Conservation (phyloP, 768 basidiomycete species). For the Leccinum fibrillosum region DNA sequence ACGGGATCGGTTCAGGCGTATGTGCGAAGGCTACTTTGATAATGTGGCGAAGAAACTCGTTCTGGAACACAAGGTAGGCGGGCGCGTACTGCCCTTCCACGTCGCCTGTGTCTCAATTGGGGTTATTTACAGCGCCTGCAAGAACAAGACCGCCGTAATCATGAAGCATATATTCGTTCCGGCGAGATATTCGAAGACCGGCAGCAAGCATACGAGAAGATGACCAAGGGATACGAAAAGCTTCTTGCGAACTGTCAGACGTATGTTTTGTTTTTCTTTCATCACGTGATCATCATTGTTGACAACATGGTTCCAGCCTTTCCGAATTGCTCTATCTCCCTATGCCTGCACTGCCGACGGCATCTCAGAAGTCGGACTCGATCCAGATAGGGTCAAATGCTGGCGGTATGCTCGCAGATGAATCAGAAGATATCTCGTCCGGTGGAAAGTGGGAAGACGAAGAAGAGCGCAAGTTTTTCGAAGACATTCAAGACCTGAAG, state of each 20-base stretch:
- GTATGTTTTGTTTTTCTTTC: slow-evolving; percentile 40
- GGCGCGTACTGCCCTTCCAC: neutral
- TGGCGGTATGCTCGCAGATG: slow-evolving; percentile 44
- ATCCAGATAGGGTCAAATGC: slow-evolving; percentile 65
- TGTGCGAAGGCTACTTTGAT: slow-evolving; percentile 94
- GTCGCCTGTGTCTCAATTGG: neutral
- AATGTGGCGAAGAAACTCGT: slow-evolving; percentile 87
- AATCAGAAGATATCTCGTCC: slow-evolving; percentile 52
- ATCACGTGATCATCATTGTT: neutral
- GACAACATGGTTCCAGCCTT: slow-evolving; percentile 46
- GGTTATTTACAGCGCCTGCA: slow-evolving; percentile 67
- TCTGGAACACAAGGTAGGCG: slow-evolving; percentile 81
- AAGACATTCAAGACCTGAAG: slow-evolving; percentile 86
- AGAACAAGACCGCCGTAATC: slow-evolving; percentile 95
- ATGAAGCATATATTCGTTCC: slow-evolving; percentile 98
- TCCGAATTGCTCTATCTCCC: slow-evolving; percentile 88
- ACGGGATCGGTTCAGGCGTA: slow-evolving; percentile 83
- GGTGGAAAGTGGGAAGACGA: slow-evolving; percentile 98
- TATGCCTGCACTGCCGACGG: slow-evolving; percentile 79
- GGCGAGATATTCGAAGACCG: slow-evolving; percentile 99
- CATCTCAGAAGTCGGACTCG: slow-evolving; percentile 76
- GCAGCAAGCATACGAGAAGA: slow-evolving; percentile 98
- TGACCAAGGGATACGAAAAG: slow-evolving; percentile 95
- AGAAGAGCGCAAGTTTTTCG: slow-evolving; percentile 91
- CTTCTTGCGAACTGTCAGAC: slow-evolving; percentile 84